Conservation (phyloP, 768 basidiomycete genomes). For the Mycena venus region DNA sequence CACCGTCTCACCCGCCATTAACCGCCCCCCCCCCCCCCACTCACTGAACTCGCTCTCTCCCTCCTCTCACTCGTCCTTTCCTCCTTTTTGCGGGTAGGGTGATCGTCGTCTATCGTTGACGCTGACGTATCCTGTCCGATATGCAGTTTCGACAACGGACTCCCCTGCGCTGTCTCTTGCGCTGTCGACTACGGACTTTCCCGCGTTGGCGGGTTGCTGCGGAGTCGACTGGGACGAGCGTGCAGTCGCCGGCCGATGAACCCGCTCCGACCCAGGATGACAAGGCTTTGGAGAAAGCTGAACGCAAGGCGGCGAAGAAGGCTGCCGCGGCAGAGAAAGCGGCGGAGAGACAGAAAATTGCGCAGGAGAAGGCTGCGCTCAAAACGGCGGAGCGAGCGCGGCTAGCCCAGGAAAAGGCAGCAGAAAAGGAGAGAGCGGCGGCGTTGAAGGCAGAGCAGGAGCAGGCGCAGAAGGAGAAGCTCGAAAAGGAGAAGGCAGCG, state of each 20-base stretch:
- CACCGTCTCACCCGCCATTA: slow-evolving; percentile 38
- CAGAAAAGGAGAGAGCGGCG: slow-evolving; percentile 51
- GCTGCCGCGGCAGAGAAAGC: slow-evolving; percentile 73
- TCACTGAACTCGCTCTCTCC: slow-evolving; percentile 50
- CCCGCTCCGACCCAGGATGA: slow-evolving; percentile 42
- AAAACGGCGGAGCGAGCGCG: slow-evolving; percentile 69
- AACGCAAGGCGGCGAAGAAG: slow-evolving; percentile 76
- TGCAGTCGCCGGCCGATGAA: slow-evolving; percentile 48
- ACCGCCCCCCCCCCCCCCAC: slow-evolving; percentile 43
- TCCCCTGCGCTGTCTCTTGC: slow-evolving; percentile 65
- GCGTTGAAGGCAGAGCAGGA: slow-evolving; percentile 46
- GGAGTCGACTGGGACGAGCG: slow-evolving; percentile 45
- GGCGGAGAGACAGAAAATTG: slow-evolving; percentile 68
- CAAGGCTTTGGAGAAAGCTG: slow-evolving; percentile 68
- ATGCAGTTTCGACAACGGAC: slow-evolving; percentile 57
- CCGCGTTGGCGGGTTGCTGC: slow-evolving; percentile 65
- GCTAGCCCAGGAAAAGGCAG: slow-evolving; percentile 65
- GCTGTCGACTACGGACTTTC: slow-evolving; percentile 82
- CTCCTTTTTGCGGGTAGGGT: slow-evolving; percentile 57
- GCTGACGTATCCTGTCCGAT: slow-evolving; percentile 57
- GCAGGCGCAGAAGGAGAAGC: slow-evolving; percentile 50
- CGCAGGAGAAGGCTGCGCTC: slow-evolving; percentile 70
- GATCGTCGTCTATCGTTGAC: slow-evolving; percentile 65
- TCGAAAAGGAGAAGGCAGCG: slow-evolving; percentile 54
- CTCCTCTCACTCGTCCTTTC: slow-evolving; percentile 56